Base-by-base conservation (phyloP, 176 grass and related monocot genomes). In the Hsuehochloa calcarea region DNA sequence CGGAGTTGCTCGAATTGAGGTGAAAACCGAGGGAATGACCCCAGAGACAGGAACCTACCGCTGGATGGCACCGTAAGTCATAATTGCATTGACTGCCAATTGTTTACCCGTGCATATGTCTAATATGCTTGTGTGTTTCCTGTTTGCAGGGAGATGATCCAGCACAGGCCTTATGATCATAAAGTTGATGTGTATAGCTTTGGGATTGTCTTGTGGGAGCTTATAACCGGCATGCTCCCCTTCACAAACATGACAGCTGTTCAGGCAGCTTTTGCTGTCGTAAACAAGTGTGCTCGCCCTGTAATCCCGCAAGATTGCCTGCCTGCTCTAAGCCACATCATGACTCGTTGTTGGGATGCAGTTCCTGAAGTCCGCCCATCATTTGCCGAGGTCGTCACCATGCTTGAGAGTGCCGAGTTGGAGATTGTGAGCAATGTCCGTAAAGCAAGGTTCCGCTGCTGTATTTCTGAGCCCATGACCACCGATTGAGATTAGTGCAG, bases 1-100 rank as follows among this genome's bases (percentile, higher is more conserved):
- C 74, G 93, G 93, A 65, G 93, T 95, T 65, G 93, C 90, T 81
- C 85, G 93, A 45, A 95, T 95, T 59, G 93, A 95, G 75, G 93
- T 92, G 47, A 82, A 90, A 67, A 89, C 93, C 3, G 90, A 95
- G 76, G 90, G 93, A 50, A 95, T 95, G 93, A 95, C 90, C 16
- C 90, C 93, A 44, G 93, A 92, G 55, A 95, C 93, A 15, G 93
- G 93, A 56, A 90, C 93, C 49, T 92, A 95, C 46, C 93, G 93
- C 26, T 95, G 93, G 93, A 95, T 95, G 93, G 93, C 93, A 8
- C 93, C 93, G 93, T 95, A 90, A 95, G 93, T 88, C 34, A 35
- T 79, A 46, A 46, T 70, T 45, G 55, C 55, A 47, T 8, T 17
- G 39, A n/a, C 45, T 82, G 10, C 31, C n/a, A 5, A 43, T 60